Conservation (phyloP, 1,284 basidiomycete genomes). For the Mycosarcoma maydis region DNA sequence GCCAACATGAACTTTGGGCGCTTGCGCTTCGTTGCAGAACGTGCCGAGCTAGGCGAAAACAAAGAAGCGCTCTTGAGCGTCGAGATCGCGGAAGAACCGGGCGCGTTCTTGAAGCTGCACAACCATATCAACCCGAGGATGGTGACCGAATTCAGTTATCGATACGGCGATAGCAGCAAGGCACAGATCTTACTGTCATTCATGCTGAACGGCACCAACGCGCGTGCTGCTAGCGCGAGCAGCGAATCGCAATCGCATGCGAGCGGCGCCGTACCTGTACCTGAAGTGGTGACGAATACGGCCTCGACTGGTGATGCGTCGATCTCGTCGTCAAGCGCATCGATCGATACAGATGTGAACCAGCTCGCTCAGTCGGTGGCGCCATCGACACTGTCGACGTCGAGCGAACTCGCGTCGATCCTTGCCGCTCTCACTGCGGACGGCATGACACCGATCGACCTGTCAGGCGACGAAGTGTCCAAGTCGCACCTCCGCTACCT, state of each 20-base stretch:
- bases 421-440: conserved; percentile 72
- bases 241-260: conserved; percentile 17
- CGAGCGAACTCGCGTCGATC: conserved; percentile 48
- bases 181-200: conserved; percentile 93
- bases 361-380: conserved; percentile 11
- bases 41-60: conserved; percentile 94
- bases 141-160: conserved; percentile 97
- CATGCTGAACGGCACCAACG: conserved; percentile 72
- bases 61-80: conserved; percentile 91
- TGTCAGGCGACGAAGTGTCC: conserved; percentile 93
- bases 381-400: conserved; percentile 2
- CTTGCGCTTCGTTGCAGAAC: conserved; percentile 94
- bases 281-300: conserved; percentile 2
- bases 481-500: conserved; percentile 95
- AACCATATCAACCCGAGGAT: conserved; percentile 86
- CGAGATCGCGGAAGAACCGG: conserved; percentile 89
- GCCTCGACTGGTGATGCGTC: not conserved
- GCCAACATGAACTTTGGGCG: conserved; percentile 99
- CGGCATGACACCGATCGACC: conserved; percentile 84
- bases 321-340: conserved; percentile 2
- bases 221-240: not conserved
- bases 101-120: conserved; percentile 90
- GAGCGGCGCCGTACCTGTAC: conserved; percentile 21
- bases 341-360: not conserved
- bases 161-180: conserved; percentile 71